Evolutionary conservation across 2,329 filamentous ascomycete species (phyloP), one percentile per base, ranked within the genome.

Genomic region (Ophiostoma sp.): DNA sequence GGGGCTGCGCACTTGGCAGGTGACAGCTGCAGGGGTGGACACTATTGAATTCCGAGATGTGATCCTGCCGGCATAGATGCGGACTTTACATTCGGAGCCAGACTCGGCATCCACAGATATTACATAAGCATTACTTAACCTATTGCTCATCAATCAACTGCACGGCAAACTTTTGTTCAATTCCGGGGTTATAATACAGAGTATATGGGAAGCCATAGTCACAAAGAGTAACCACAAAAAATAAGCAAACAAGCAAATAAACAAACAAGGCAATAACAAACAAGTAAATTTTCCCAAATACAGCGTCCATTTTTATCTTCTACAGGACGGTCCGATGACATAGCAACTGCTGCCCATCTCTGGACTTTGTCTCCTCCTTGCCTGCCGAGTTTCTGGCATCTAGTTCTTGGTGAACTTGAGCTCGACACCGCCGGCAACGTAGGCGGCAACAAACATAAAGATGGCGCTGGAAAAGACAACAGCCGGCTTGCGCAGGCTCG

Each of bases 401-500:
- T 57, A 72, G 23, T 74, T 71, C 70, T 74, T 74, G 52, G 83
- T 80, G 80, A 97, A 96, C 78, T 91, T 93, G 65, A 94, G 86
- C 77, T 97, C 90, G 73, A 97, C 82, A 76, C 87, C 89, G 41
- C 93, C 90, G 71, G 97, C 79, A 3, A 88, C 81, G 89, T 91
- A 97, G 5, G 87, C 85, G 1, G 88, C 84, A 57, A 87, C 83
- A 79, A 96, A 97, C 15, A 96, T 81, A n/a, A 85, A 82, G 74
- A 96, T 78, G 73, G 91, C 81, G 75, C 90, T 93, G 41, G 83
- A 82, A 74, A 95, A 92, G 72, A 98, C 86, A 33, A 94, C 87
- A 27, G 96, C 74, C 0, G 95, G 95, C 83, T 99, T 99, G 76
- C 93, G 88, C 76, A 97, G 86, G 54, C 86, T 87, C 36, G 92